Evolutionary conservation across 1,284 basidiomycete genomes (phyloP).

Genomic region (Porodaedalea pini): DNA sequence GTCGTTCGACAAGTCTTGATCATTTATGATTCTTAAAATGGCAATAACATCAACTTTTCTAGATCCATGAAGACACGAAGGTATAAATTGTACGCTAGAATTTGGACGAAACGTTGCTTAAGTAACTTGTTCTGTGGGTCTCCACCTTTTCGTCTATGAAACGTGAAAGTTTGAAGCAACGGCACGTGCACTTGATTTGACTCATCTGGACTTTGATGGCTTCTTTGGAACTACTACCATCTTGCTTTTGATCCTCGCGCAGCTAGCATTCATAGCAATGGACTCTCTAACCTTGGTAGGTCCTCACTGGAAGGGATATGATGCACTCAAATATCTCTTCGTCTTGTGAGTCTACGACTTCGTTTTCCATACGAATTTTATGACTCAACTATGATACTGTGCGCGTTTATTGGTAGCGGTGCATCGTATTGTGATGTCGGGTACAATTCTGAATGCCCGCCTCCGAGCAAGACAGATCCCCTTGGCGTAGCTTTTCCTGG

Average conservation of each 20-base stretch:
- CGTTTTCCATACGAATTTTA: not conserved
- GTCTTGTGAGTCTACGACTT: slow-evolving; percentile 7
- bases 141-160: no score
- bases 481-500: slow-evolving; percentile 47
- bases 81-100: not conserved
- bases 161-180: no score
- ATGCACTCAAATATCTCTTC: slow-evolving; percentile 10
- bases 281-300: not conserved
- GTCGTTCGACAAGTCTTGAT: no score
- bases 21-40: no score
- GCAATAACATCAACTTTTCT: no score
- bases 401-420: slow-evolving; percentile 34
- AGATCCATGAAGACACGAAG: no score
- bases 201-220: no score
- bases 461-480: slow-evolving; percentile 39
- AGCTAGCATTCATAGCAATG: not conserved
- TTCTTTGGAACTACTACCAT: no score
- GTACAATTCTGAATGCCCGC: slow-evolving; percentile 25
- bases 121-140: no score
- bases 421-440: slow-evolving; percentile 49
- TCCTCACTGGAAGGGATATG: slow-evolving; percentile 15
- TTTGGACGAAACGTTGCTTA: no score
- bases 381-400: not conserved
- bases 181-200: no score
- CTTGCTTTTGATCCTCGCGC: no score